Percentiles rank a stretch among this genome's conserved stretches.
phyloP scores from a whole-genome alignment of 2,329 filamentous ascomycete genomes.

The Xylaria sp. region DNA sequence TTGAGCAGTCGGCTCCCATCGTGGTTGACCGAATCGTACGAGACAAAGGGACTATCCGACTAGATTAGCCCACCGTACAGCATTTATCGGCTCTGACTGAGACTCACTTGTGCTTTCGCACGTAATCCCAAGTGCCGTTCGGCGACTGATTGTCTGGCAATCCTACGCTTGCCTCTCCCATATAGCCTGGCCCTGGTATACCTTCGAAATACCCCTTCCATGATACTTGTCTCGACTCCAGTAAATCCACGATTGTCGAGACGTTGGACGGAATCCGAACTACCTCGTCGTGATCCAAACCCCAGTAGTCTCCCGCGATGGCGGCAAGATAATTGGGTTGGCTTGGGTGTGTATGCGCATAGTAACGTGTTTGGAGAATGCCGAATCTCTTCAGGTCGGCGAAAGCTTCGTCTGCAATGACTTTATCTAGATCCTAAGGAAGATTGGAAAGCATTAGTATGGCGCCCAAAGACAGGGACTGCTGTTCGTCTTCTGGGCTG shows the following conservation, averaged over 20 bases:
- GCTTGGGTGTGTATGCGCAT: conserved; percentile 51
- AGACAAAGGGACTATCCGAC: conserved; percentile 46
- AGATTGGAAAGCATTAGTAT: conserved; percentile 7
- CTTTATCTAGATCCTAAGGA: conserved; percentile 51
- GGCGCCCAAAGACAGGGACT: background rate
- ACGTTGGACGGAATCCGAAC: conserved; percentile 52
- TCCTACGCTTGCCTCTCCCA: conserved; percentile 48
- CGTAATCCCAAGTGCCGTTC: conserved; percentile 44
- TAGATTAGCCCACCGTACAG: background rate
- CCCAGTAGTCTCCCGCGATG: conserved; percentile 55
- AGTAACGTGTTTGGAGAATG: conserved; percentile 52
- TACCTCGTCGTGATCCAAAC: conserved; percentile 52
- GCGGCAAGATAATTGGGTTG: conserved; percentile 56
- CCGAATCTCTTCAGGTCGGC: conserved; percentile 49
- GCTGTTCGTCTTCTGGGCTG: background rate
- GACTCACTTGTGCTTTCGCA: conserved; percentile 49
- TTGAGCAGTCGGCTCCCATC: conserved; percentile 57
- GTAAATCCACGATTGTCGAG: conserved; percentile 53
- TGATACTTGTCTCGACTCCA: conserved; percentile 48
- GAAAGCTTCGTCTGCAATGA: conserved; percentile 48
- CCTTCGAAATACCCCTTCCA: conserved; percentile 56
- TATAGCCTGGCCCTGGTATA: conserved; percentile 52
- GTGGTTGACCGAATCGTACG: conserved; percentile 49
- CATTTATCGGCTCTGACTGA: background rate
- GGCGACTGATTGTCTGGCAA: conserved; percentile 27